phyloP scores from a whole-genome alignment of 129 eudicot genomes.

The Saussurea involucrata region DNA sequence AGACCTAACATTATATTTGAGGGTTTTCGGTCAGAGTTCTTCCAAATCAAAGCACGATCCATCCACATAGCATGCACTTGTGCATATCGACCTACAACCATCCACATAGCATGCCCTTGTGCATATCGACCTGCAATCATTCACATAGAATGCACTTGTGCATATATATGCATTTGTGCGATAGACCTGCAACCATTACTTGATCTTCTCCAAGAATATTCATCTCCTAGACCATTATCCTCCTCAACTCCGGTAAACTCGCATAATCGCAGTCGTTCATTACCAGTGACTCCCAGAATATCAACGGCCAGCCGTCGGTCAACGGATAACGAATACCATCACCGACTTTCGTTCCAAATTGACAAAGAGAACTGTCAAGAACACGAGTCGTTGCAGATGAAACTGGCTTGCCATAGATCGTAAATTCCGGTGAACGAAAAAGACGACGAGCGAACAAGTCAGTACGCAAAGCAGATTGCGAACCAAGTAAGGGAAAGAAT shows the following conservation, averaged over 20 bases:
- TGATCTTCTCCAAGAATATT: too few species aligned
- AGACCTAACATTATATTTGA: too few species aligned
- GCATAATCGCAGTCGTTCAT: slow-evolving; percentile 36
- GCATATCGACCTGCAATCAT: too few species aligned
- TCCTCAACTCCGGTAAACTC: slow-evolving; percentile 27
- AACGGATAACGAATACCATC: slow-evolving; percentile 47
- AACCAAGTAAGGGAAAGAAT: too few species aligned
- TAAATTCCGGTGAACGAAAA: not conserved
- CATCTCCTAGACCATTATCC: slow-evolving; percentile 24
- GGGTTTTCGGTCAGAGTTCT: too few species aligned
- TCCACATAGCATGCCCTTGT: too few species aligned
- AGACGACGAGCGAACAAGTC: slow-evolving; percentile 44
- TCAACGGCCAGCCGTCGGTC: slow-evolving; percentile 53
- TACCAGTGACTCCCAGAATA: slow-evolving; percentile 63
- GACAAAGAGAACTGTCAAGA: slow-evolving; percentile 49
- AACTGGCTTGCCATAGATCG: not conserved
- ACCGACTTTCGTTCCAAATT: slow-evolving; percentile 66
- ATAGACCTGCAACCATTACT: too few species aligned
- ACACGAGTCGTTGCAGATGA: not conserved
- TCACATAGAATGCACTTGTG: too few species aligned
- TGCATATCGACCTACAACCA: too few species aligned
- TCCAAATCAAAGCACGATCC: too few species aligned
- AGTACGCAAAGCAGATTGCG: slow-evolving; percentile 60
- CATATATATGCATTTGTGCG: too few species aligned
- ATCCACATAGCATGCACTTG: too few species aligned